Percentiles rank a stretch among this genome's conserved stretches.
Evolutionary conservation across 768 basidiomycete genomes (phyloP).

Genomic region (Saitozyma podzolica): DNA sequence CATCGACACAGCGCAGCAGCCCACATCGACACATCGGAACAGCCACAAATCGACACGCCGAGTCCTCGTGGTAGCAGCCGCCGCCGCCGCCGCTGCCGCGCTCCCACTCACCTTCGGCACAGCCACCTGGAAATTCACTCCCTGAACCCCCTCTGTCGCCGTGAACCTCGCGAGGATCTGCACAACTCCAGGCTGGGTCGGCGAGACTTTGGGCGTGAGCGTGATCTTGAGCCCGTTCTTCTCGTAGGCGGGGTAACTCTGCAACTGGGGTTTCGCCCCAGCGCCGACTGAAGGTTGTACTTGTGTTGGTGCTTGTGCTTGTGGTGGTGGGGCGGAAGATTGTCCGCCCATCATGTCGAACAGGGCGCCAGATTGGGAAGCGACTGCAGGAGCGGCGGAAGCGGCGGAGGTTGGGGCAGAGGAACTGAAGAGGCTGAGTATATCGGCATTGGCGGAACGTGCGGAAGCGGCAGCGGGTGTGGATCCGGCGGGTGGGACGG

Average conservation of each 20-base stretch:
- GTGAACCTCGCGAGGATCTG: constrained; percentile 86
- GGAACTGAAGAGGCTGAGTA: constrained; percentile 80
- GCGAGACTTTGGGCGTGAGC: constrained; percentile 79
- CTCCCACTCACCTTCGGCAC: constrained; percentile 75
- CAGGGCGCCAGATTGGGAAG: constrained; percentile 7
- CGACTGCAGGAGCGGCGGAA: constrained; percentile 15
- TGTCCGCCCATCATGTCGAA: constrained; percentile 5
- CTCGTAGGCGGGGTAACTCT: constrained; percentile 83
- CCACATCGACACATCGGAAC: no score
- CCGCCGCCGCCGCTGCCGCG: no score
- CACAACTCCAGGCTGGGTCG: constrained; percentile 79
- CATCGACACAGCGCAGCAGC: no score
- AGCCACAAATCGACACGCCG: no score
- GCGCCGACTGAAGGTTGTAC: constrained; percentile 50
- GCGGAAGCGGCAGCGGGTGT: constrained; percentile 50
- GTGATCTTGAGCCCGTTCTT: constrained; percentile 87
- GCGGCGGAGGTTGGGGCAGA: constrained; percentile 52
- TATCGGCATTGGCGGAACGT: constrained; percentile 74
- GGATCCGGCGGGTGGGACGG: constrained; percentile 52
- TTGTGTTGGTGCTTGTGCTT: constrained; percentile 14
- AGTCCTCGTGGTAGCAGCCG: no score
- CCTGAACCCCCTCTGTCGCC: constrained; percentile 59
- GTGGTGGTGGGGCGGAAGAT: constrained; percentile 5
- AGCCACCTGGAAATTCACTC: constrained; percentile 92
- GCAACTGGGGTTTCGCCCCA: constrained; percentile 62